Conservation (phyloP, 2,329 filamentous ascomycete species). For the Curvularia verruculosa region DNA sequence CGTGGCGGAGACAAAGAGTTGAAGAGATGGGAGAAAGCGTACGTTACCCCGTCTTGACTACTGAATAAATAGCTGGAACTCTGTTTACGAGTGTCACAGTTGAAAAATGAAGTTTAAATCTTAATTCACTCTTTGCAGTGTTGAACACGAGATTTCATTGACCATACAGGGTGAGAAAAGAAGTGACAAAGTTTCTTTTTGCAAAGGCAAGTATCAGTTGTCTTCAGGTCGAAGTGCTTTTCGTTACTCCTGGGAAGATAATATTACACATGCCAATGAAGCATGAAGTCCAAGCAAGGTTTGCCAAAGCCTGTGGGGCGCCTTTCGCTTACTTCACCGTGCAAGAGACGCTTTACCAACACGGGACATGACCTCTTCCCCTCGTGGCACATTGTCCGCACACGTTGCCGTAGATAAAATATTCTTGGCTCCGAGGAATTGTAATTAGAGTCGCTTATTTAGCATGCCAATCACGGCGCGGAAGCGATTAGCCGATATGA, state of each 20-base stretch:
- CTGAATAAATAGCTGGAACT: too few relatives aligned
- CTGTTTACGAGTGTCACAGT: too few relatives aligned
- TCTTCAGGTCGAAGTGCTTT: too few relatives aligned
- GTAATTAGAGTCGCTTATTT: conserved; percentile 11
- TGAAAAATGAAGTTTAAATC: too few relatives aligned
- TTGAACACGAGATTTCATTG: too few relatives aligned
- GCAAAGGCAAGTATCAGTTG: too few relatives aligned
- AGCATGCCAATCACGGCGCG: neutral
- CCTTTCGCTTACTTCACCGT: conserved; percentile 8
- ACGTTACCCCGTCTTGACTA: too few relatives aligned
- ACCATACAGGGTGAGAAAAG: too few relatives aligned
- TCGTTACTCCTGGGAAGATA: neutral
- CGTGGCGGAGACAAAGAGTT: neutral
- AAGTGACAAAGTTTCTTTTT: neutral
- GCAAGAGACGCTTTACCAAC: conserved; percentile 16
- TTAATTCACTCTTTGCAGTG: too few relatives aligned
- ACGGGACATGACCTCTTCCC: neutral
- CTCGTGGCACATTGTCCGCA: conserved; percentile 10
- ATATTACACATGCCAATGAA: neutral
- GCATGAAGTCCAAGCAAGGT: conserved; percentile 21
- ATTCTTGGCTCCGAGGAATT: neutral
- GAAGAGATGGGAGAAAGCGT: too few relatives aligned
- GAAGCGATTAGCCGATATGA: conserved; percentile 13
- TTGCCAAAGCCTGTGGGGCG: conserved; percentile 13
- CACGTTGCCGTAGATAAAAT: neutral